Evolutionary conservation across 2,329 filamentous ascomycete species (phyloP).

Genomic region (Aspergillus texensis): DNA sequence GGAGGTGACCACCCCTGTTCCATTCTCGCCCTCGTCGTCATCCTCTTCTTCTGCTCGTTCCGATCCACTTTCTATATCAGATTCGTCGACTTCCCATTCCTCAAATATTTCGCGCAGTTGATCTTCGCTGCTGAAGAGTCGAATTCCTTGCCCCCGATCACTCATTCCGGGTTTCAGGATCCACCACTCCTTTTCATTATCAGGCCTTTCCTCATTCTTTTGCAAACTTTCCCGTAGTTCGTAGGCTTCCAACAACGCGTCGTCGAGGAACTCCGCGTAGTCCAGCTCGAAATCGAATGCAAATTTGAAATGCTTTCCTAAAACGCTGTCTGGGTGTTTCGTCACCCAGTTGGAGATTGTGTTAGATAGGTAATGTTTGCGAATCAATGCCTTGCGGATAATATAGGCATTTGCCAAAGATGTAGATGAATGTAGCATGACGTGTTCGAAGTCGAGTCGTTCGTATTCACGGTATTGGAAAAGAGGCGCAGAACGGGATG

Average conservation of each 20-base stretch:
- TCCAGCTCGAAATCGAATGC: slow-evolving; percentile 90
- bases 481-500: slow-evolving; percentile 51
- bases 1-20: slow-evolving; percentile 72
- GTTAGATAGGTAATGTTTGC: slow-evolving; percentile 88
- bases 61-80: slow-evolving; percentile 52
- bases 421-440: slow-evolving; percentile 62
- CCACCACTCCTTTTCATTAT: slow-evolving; percentile 78
- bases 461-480: slow-evolving; percentile 89
- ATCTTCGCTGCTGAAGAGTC: slow-evolving; percentile 81
- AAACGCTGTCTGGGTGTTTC: slow-evolving; percentile 74
- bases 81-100: slow-evolving; percentile 75
- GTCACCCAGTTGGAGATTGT: slow-evolving; percentile 83
- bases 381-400: slow-evolving; percentile 92
- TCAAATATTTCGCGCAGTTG: slow-evolving; percentile 89
- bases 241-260: slow-evolving; percentile 86
- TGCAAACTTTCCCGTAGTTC: slow-evolving; percentile 80
- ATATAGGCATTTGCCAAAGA: slow-evolving; percentile 85
- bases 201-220: slow-evolving; percentile 68
- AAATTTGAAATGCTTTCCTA: slow-evolving; percentile 72
- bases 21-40: slow-evolving; percentile 22
- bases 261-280: slow-evolving; percentile 94
- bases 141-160: slow-evolving; percentile 89
- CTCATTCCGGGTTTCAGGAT: slow-evolving; percentile 98
- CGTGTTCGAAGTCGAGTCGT: slow-evolving; percentile 78
- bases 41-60: slow-evolving; percentile 40